Base-by-base conservation (phyloP, 768 basidiomycete genomes). In the Leccinum disarticulatum region DNA sequence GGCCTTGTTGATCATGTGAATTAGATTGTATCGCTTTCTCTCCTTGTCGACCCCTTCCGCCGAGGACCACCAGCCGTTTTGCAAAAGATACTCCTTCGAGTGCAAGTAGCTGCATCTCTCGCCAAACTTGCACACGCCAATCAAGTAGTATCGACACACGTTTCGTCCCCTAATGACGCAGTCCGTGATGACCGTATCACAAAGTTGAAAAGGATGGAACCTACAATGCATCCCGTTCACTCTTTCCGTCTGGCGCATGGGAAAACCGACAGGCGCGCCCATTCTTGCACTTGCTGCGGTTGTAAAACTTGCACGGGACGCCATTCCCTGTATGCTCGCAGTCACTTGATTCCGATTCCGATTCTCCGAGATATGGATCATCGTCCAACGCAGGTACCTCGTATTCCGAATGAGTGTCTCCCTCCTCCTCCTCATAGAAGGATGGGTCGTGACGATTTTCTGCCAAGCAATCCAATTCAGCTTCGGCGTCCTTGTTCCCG, bases 241-340 rank as follows among this genome's bases (percentile, higher is more conserved):
- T 85, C 67, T 79, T 81, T 46, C 76, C 65, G 60, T 86, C 83
- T 0, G 84, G 83, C 1, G 82, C 80, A 66, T 87, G 84, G 19
- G 78, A 82, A 68, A 74, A 84, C 17, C 58, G 58, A 63, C 85
- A 87, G 2, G 61, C 57, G 8, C 19, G 54, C 0, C 83, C 81
- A 3, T 76, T 72, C 10, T 59, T 67, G 64, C 84, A 85, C 0
- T 81, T 81, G 17, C 76, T 73, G 59, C 80, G 83, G 57, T 87
- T 86, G 66, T 86, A 84, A 66, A 81, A 82, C 49, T 79, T 75
- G 67, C 85, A 87, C 0, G 84, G 79, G 3, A 77, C 74, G 3
- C 78, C 77, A 52, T 83, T 85, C 4, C 84, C 84, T 1, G 65
- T 66, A 59, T 84, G 83, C 41, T 74, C 71, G 60, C 76, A 83